Conservation (phyloP, 2,329 filamentous ascomycete genomes). For the Gnomoniopsis sp. region DNA sequence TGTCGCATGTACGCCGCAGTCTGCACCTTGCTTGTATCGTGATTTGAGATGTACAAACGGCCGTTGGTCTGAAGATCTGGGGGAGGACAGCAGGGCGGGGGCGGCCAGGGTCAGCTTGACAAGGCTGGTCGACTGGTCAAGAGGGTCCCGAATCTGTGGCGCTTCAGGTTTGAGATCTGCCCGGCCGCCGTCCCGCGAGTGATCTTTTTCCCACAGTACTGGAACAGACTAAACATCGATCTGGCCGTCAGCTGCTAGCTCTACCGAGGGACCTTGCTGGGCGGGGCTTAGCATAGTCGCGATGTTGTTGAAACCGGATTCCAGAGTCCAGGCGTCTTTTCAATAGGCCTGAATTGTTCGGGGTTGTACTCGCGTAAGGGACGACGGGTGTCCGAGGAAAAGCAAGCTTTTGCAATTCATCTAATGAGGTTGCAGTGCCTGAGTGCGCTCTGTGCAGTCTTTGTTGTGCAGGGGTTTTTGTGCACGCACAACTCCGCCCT, state of each 20-base stretch:
- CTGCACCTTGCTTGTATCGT: not conserved
- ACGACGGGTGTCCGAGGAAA: not conserved
- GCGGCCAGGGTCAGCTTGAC: not conserved
- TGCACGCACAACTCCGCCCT: no score
- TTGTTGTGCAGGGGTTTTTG: no score
- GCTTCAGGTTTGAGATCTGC: conserved; percentile 15
- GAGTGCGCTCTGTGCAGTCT: no score
- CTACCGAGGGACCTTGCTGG: no score
- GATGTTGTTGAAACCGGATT: no score
- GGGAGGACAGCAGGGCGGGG: not conserved
- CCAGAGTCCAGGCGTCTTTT: no score
- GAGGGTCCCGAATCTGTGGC: conserved; percentile 12
- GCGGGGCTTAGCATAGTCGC: no score
- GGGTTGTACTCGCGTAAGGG: no score
- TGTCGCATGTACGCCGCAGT: not conserved
- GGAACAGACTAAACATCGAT: not conserved
- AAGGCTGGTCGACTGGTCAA: conserved; percentile 6
- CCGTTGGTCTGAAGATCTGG: not conserved
- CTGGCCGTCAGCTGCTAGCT: not conserved
- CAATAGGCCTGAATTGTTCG: no score
- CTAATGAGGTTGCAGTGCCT: not conserved
- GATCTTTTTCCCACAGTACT: not conserved
- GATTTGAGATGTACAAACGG: not conserved
- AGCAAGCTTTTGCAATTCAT: not conserved
- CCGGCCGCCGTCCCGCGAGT: not conserved